Evolutionary conservation across 495 filamentous ascomycete genomes (phyloP).

Genomic region (Aspergillus carlsbadensis): DNA sequence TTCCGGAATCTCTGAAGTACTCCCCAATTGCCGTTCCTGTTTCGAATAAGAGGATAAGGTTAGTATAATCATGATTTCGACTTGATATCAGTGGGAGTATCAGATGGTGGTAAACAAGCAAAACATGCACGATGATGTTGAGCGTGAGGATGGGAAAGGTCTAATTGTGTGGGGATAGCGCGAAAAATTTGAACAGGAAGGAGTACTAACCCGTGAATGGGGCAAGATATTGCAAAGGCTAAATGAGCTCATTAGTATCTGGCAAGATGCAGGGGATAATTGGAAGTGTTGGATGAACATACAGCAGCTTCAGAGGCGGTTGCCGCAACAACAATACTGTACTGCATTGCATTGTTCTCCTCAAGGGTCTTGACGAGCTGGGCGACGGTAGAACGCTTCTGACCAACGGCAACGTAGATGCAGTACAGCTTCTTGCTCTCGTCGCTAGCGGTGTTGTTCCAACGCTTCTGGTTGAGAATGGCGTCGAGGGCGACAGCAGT

Average conservation of each 20-base stretch:
- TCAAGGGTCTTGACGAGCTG: constrained; percentile 99
- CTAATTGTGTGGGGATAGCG: no score
- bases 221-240: constrained; percentile 91
- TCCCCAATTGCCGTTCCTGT: constrained; percentile 63
- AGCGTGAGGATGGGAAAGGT: no score
- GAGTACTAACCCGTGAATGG: constrained; percentile 73
- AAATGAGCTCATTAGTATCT: no score
- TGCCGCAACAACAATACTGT: constrained; percentile 90
- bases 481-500: constrained; percentile 97
- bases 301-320: constrained; percentile 96
- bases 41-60: background rate
- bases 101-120: no score
- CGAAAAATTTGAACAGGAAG: background rate
- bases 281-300: no score
- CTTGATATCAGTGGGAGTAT: no score
- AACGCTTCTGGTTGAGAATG: constrained; percentile 98
- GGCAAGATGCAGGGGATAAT: no score
- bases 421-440: constrained; percentile 99
- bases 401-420: constrained; percentile 97
- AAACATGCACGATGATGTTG: no score
- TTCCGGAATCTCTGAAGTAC: constrained; percentile 88
- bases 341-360: constrained; percentile 99
- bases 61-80: no score
- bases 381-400: constrained; percentile 99
- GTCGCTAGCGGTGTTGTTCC: constrained; percentile 81